phyloP scores from a whole-genome alignment of 345 rosid genomes.

The Brassica carinata region DNA sequence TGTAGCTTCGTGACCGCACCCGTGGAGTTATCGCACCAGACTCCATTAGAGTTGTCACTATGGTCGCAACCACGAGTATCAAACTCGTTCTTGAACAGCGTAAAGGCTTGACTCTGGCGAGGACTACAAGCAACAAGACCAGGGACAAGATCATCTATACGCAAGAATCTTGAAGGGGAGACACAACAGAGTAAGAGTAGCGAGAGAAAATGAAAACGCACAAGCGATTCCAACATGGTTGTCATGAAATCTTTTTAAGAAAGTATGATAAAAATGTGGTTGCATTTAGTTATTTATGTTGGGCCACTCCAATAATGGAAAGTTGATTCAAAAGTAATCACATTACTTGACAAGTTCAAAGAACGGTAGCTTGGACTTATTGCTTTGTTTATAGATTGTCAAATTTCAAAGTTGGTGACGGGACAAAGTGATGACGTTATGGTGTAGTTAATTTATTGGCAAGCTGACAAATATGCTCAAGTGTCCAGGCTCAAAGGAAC shows the following conservation, averaged over 20 bases:
- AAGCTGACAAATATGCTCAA: not conserved
- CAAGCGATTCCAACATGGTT: not conserved
- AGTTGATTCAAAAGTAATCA: not conserved
- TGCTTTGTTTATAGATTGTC: not conserved
- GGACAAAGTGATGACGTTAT: not conserved
- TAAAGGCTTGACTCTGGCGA: slow-evolving; percentile 4
- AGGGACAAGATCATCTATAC: not conserved
- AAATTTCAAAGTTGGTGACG: not conserved
- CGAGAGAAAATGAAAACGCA: not conserved
- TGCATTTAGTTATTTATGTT: not conserved
- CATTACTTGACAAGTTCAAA: not conserved
- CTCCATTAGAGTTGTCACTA: not conserved
- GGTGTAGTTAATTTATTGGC: not conserved
- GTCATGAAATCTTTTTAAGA: not conserved
- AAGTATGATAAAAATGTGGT: not conserved
- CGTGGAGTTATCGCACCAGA: slow-evolving; percentile 15
- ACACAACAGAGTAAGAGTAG: not conserved
- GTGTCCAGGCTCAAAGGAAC: not conserved
- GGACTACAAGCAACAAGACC: slow-evolving; percentile 2
- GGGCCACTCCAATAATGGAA: not conserved
- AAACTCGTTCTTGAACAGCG: slow-evolving; percentile 15
- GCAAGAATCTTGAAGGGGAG: slow-evolving; percentile 2
- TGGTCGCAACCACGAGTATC: slow-evolving; percentile 3
- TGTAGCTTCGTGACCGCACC: not conserved
- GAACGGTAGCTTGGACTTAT: not conserved